Percentiles rank a stretch among this genome's conserved stretches.
These are phyloP conservation scores for Murraya paniculata DNA, from an alignment of 345 rosid species.

Conservation along the genomic window DNA sequence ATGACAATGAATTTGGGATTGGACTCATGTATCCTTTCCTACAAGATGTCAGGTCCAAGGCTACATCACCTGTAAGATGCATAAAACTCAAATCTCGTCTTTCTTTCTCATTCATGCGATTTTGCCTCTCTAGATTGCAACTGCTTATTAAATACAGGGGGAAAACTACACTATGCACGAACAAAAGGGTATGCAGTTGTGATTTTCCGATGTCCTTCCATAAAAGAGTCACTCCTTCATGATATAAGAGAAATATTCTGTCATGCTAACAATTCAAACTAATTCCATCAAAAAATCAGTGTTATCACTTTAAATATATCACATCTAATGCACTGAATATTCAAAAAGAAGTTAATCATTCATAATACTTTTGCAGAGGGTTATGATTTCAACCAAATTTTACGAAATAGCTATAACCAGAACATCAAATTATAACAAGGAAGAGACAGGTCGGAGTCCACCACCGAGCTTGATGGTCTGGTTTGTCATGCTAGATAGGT, in stretches of 20 bases:
- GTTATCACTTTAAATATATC: background rate
- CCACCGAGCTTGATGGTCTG: constrained; percentile 82
- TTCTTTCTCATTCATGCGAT: background rate
- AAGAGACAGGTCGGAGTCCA: constrained; percentile 75
- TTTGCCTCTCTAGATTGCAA: background rate
- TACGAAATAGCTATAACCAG: background rate
- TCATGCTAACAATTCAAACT: background rate
- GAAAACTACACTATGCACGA: background rate
- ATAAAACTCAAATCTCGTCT: background rate
- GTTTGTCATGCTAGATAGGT: constrained; percentile 65
- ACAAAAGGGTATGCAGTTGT: background rate
- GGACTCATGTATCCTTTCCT: background rate
- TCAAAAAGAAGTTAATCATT: background rate
- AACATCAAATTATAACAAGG: background rate
- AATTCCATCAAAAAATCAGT: background rate
- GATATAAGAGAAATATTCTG: background rate
- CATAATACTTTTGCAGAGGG: background rate
- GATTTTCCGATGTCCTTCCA: background rate
- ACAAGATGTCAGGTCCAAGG: background rate
- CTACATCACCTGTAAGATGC: background rate
- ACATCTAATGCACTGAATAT: background rate
- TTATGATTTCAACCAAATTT: background rate
- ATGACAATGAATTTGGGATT: background rate
- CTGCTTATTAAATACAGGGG: background rate
- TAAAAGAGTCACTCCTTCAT: background rate